Evolutionary conservation across 352 stramenopile species (phyloP).

Genomic region (Peronospora farinosa): DNA sequence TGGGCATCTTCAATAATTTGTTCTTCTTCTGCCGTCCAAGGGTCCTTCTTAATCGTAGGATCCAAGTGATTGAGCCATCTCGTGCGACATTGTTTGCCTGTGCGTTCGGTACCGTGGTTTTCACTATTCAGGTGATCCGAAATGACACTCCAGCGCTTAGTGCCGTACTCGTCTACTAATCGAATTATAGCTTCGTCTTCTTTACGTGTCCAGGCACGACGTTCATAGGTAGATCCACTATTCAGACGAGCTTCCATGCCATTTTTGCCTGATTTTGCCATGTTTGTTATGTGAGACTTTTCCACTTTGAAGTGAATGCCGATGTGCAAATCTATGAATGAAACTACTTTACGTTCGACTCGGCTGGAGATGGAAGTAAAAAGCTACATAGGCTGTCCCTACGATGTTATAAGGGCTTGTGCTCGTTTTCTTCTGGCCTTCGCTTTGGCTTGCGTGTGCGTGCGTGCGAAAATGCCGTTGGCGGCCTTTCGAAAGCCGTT

Average conservation of each 20-base stretch:
- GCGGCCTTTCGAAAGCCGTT: constrained; percentile 23
- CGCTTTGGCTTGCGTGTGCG: not conserved
- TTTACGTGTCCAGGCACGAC: constrained; percentile 78
- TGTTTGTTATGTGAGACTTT: constrained; percentile 12
- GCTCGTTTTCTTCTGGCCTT: constrained; percentile 12
- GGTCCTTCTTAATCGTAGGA: constrained; percentile 82
- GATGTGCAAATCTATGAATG: constrained; percentile 32
- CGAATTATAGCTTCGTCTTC: constrained; percentile 83
- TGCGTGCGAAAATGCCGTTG: constrained; percentile 24
- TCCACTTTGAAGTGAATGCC: constrained; percentile 6
- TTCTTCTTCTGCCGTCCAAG: constrained; percentile 87
- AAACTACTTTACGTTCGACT: constrained; percentile 11
- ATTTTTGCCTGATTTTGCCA: constrained; percentile 56
- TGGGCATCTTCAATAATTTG: constrained; percentile 87
- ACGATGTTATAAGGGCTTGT: not conserved
- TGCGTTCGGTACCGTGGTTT: constrained; percentile 78
- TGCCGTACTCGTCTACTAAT: constrained; percentile 81
- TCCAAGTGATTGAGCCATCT: constrained; percentile 82
- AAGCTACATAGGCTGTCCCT: constrained; percentile 4
- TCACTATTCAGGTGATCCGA: constrained; percentile 82
- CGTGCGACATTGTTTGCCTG: constrained; percentile 78
- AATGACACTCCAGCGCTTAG: constrained; percentile 84
- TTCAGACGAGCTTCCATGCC: constrained; percentile 28
- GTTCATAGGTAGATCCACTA: constrained; percentile 68
- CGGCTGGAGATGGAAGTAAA: no score